phyloP scores from a whole-genome alignment of 1,284 basidiomycete genomes.

The Pseudozyma tsukubaensis region DNA sequence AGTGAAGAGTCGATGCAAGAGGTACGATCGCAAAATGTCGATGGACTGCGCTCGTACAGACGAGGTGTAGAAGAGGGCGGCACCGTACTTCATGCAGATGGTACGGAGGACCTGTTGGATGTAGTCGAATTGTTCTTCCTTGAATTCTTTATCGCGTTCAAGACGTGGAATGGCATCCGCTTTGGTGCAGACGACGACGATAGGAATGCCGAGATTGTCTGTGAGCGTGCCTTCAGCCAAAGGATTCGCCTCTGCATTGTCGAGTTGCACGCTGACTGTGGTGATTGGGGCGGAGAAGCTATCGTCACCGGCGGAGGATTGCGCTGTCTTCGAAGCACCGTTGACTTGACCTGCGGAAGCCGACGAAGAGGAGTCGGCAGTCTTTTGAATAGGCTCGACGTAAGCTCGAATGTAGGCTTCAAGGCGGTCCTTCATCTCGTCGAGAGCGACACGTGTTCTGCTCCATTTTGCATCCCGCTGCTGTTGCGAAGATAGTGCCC shows the following conservation, averaged over 20 bases:
- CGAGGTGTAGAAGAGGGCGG: conserved; percentile 90
- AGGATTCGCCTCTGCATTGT: conserved; percentile 54
- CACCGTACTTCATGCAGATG: conserved; percentile 92
- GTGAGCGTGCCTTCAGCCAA: conserved; percentile 52
- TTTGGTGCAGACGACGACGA: conserved; percentile 88
- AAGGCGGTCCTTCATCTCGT: conserved; percentile 82
- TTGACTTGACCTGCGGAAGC: background rate
- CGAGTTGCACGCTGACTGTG: conserved; percentile 71
- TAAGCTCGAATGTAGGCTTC: conserved; percentile 90
- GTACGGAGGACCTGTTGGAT: conserved; percentile 93
- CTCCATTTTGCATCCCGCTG: conserved; percentile 76
- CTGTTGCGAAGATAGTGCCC: conserved; percentile 71
- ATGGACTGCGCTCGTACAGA: conserved; percentile 80
- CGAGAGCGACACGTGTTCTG: conserved; percentile 70
- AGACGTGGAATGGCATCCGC: conserved; percentile 68
- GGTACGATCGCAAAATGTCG: conserved; percentile 83
- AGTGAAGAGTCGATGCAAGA: conserved; percentile 85
- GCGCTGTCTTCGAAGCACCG: background rate
- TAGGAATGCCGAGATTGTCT: conserved; percentile 79
- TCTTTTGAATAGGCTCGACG: conserved; percentile 76
- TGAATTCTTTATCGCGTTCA: conserved; percentile 69
- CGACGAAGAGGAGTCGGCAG: conserved; percentile 4
- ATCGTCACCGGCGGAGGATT: conserved; percentile 1
- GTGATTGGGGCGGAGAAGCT: conserved; percentile 71
- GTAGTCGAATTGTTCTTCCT: conserved; percentile 93